Base-by-base conservation (phyloP, 805 yeast genomes). In the Lipomyces sp. region DNA sequence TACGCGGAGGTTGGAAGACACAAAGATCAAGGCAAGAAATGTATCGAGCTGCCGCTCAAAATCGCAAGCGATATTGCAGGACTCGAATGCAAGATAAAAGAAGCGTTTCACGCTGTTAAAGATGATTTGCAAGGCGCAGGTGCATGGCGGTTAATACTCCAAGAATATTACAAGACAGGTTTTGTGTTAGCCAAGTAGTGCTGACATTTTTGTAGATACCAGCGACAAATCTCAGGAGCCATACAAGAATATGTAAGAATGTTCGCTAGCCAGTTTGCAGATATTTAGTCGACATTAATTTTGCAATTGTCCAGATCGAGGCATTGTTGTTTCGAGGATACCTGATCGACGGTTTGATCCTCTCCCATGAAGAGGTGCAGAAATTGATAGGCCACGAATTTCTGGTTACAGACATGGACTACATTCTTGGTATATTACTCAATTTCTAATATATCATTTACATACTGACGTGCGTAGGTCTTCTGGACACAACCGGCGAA, bases 401-500 rank as follows among this genome's bases (percentile, higher is more conserved):
- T 6, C n/a, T 58, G 53, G 64, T 75, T 4, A 50, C 73, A 10
- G 61, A 60, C 30, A 77, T 75, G 13, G 82, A 80, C 68, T 80
- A 76, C 66, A 70, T 80, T 35, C 75, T 80, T 74, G 83, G 83
- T 35, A 60, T 35, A 11, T 5, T 24, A 11, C 13, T 24, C 35
- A 13, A 37, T n/a, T 54, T 39, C 32, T n/a, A 24, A 18, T 42
- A 18, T n/a, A 13, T 54, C 24, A 29, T 35, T 59, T 5, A 10
- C 11, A 11, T 29, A 50, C 62, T 48, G 29, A 59, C 59, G 24
- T 15, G 11, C 30, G 2, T 34, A 62, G 64, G 64, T 0, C 59
- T 80, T n/a, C 74, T 80, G 65, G 83, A 80, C 65, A 64, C 79
- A 58, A 79, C 83, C 0, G 83, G 83, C 0, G 83, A 80, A 62